Conservation (phyloP, 441 rosid genomes). For the Macaranga tanarius region DNA sequence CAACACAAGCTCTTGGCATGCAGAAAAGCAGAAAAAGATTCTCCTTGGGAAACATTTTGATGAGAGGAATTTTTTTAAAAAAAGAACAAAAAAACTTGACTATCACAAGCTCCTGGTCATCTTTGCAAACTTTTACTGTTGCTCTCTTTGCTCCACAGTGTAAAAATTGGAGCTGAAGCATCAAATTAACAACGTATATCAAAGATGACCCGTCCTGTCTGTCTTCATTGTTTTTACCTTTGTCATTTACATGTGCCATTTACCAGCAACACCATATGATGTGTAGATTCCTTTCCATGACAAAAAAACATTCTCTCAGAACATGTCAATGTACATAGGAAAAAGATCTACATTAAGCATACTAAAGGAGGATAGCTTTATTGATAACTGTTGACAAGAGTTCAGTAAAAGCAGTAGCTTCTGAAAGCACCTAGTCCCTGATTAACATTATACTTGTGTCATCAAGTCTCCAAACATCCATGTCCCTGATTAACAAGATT, state of each 20-base stretch:
- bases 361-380: neutral
- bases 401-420: neutral
- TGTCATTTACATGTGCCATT: neutral
- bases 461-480: neutral
- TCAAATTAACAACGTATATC: neutral
- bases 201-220: neutral
- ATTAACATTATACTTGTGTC: neutral
- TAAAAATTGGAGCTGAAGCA: neutral
- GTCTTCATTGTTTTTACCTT: neutral
- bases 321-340: neutral
- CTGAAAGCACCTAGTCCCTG: neutral
- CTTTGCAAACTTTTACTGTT: neutral
- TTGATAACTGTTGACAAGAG: neutral
- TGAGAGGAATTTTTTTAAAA: neutral
- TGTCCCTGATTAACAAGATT: too few relatives aligned
- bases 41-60: neutral
- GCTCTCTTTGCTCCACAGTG: neutral
- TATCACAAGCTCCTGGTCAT: neutral
- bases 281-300: constrained; percentile 9
- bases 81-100: neutral
- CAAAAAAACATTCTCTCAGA: neutral
- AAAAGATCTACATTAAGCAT: neutral
- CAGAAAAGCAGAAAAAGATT: neutral
- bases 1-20: too few relatives aligned
- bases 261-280: neutral